phyloP scores from a whole-genome alignment of 495 filamentous ascomycete species.

The Parathielavia hyrcaniae region DNA sequence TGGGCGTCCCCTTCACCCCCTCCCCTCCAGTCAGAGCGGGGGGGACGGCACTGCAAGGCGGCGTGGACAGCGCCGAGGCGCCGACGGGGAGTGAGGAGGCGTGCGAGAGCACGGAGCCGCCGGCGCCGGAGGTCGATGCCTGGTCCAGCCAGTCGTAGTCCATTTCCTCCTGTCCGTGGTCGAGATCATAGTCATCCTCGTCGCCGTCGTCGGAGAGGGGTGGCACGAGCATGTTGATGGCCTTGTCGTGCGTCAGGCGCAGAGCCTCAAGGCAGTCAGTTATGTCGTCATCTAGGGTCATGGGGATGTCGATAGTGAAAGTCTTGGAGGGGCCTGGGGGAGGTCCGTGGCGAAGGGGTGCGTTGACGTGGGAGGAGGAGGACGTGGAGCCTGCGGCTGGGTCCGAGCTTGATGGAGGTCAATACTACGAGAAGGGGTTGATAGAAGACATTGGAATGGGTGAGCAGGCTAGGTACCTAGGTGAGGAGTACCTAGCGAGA shows the following conservation, averaged over 20 bases:
- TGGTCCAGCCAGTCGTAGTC: slow-evolving; percentile 14
- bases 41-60: slow-evolving; percentile 21
- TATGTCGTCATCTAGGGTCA: slow-evolving; percentile 32
- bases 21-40: not conserved
- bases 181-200: slow-evolving; percentile 15
- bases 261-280: slow-evolving; percentile 34
- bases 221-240: slow-evolving; percentile 32
- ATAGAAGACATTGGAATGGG: not conserved
- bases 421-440: not conserved
- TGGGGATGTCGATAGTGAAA: slow-evolving; percentile 47
- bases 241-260: slow-evolving; percentile 33
- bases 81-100: slow-evolving; percentile 30
- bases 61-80: slow-evolving; percentile 31
- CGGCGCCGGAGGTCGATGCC: slow-evolving; percentile 11
- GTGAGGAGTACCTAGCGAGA: not conserved
- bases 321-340: slow-evolving; percentile 41
- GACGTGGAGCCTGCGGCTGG: not conserved
- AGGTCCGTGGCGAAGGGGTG: slow-evolving; percentile 1
- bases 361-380: not conserved
- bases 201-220: slow-evolving; percentile 19
- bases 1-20: not conserved
- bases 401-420: not conserved
- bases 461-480: no score
- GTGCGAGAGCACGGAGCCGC: slow-evolving; percentile 21
- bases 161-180: slow-evolving; percentile 5